These are phyloP conservation scores for Gloeopeniophorella convolvens DNA, from an alignment of 768 basidiomycete species.

Conservation along the genomic window DNA sequence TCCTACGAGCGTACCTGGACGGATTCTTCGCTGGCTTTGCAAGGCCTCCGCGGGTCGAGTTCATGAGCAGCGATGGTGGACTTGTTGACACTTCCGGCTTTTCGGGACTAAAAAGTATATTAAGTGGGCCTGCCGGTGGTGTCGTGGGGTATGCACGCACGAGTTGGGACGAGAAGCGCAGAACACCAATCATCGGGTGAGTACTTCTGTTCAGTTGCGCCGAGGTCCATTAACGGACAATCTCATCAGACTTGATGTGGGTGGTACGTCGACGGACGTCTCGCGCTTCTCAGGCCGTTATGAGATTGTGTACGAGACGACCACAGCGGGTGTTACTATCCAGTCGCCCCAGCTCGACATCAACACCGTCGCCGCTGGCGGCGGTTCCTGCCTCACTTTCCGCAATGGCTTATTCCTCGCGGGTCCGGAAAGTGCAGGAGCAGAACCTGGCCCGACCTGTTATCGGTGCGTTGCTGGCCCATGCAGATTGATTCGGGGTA, in stretches of 20 bases:
- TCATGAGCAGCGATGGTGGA: conserved; percentile 94
- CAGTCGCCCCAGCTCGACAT: conserved; percentile 93
- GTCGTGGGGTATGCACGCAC: conserved; percentile 94
- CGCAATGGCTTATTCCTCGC: conserved; percentile 85
- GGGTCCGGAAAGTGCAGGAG: conserved; percentile 90
- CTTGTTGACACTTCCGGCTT: conserved; percentile 76
- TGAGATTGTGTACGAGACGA: conserved; percentile 92
- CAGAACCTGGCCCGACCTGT: conserved; percentile 89
- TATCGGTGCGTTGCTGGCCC: conserved; percentile 52
- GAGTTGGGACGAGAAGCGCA: conserved; percentile 73
- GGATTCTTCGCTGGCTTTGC: conserved; percentile 87
- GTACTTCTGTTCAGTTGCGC: conserved; percentile 24
- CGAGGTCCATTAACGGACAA: not conserved
- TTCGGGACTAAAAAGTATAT: conserved; percentile 87
- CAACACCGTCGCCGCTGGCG: conserved; percentile 94
- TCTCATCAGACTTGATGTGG: conserved; percentile 68
- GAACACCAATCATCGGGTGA: conserved; percentile 78
- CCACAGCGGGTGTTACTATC: conserved; percentile 89
- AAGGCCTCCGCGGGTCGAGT: conserved; percentile 77
- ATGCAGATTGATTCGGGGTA: not conserved
- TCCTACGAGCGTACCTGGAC: conserved; percentile 75
- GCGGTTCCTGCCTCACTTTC: conserved; percentile 85
- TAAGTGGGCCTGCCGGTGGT: conserved; percentile 91
- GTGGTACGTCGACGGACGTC: conserved; percentile 93
- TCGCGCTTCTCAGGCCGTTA: conserved; percentile 88